Base-by-base conservation (phyloP, 352 stramenopile genomes). In the Globisporangium sylvaticum region DNA sequence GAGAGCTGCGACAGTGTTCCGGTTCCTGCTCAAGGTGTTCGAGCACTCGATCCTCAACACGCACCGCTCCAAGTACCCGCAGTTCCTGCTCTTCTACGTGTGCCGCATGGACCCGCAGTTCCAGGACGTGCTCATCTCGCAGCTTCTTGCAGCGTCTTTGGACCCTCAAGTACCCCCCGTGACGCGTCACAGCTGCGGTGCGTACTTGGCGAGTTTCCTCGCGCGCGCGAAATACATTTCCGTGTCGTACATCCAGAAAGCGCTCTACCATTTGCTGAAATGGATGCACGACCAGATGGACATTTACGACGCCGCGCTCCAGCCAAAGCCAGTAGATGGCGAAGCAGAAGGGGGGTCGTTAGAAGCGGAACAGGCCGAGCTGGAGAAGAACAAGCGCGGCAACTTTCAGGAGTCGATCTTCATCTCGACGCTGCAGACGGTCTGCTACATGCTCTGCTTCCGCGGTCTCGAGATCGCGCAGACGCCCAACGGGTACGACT, bases 391-490 rank as follows among this genome's bases (percentile, higher is more conserved):
- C 65, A 71, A 64, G 27, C 69, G 59, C 24, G 58, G 50, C 0
- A 59, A 62, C 29, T 91, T 91, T 56, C 80, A 91, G 29, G 84
- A 90, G 64, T 84, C 72, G 58, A 94, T 89, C 59, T 93, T 83
- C 73, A 83, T 93, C 59, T 91, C 83, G 0, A 88, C 85, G 48
- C 74, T 97, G 42, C 97, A 99, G 77, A 96, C 96, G 18, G 93
- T 97, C 42, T 99, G 98, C 79, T 99, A 99, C 78, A 90, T 99
- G 50, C 84, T 99, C 74, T 99, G 96, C 71, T 99, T 99, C 71
- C 89, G 95, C 42, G 96, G 95, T n/a, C 75, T 93, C 42, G 88
- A 96, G 69, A 80, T 98, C 58, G 73, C 90, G 75, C 74, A 89
- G 55, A 78, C 62, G 32, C 79, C 87, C 25, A 80, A 84, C 31